A percentile compares a stretch with the other conserved stretches of the same genome.
phyloP scores from a whole-genome alignment of 208 protist species.

The Polymyxa betae region DNA sequence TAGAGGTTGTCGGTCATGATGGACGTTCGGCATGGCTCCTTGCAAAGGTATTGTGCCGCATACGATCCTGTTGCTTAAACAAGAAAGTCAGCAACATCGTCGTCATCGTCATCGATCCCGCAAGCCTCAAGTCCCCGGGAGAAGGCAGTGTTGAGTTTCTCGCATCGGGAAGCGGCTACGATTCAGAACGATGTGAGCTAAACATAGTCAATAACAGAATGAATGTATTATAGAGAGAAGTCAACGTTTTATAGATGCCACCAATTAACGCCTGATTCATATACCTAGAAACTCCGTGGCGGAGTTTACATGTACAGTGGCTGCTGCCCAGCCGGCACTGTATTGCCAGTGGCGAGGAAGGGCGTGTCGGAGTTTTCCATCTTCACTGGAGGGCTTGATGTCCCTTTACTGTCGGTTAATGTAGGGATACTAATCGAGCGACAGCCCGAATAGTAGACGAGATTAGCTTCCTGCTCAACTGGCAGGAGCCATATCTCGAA shows the following conservation, averaged over 20 bases:
- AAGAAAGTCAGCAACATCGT: neutral
- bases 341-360: neutral
- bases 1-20: neutral
- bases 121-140: neutral
- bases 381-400: neutral
- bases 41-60: neutral
- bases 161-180: too few species aligned
- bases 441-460: neutral
- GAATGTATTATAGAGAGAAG: too few species aligned
- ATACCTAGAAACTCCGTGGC: neutral
- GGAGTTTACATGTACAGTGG: too few species aligned
- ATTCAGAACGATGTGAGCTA: too few species aligned
- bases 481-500: neutral
- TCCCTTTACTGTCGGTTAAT: neutral
- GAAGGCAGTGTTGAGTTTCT: neutral
- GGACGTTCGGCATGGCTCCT: slow-evolving; percentile 13
- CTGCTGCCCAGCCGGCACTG: too few species aligned
- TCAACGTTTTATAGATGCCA: neutral
- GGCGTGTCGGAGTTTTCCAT: neutral
- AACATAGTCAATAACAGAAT: too few species aligned
- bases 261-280: neutral
- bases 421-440: neutral
- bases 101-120: neutral
- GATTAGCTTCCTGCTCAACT: neutral
- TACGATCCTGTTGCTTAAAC: neutral